Conservation (phyloP, 768 basidiomycete species). For the Tricholoma bakamatsutake region DNA sequence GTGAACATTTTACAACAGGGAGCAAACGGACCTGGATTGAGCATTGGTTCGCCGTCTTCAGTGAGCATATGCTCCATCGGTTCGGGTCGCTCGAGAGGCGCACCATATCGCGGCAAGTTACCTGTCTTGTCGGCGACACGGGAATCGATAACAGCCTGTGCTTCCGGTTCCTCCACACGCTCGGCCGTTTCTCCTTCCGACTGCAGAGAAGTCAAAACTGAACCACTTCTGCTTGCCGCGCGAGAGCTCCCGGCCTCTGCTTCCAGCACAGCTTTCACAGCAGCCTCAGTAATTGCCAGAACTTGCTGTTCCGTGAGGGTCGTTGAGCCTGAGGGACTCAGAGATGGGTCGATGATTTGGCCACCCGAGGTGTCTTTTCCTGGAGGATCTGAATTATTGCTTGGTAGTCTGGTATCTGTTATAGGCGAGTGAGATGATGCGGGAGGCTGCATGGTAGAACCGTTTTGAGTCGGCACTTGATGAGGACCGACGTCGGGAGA, state of each 20-base stretch:
- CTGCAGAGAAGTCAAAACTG: conserved; percentile 9
- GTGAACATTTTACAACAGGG: neutral
- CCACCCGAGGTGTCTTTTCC: neutral
- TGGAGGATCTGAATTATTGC: neutral
- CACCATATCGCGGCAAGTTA: conserved; percentile 23
- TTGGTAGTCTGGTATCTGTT: neutral
- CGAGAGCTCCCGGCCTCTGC: conserved; percentile 28
- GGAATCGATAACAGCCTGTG: neutral
- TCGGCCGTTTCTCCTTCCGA: conserved; percentile 1
- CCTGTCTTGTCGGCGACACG: neutral
- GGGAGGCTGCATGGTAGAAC: neutral
- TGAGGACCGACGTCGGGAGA: conserved; percentile 16
- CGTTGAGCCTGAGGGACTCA: conserved; percentile 16
- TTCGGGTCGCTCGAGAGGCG: conserved; percentile 30
- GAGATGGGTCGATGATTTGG: conserved; percentile 21
- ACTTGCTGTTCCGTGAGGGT: conserved; percentile 22
- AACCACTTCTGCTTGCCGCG: conserved; percentile 9
- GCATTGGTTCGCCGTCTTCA: conserved; percentile 61
- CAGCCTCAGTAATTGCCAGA: conserved; percentile 21
- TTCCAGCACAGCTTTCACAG: conserved; percentile 29
- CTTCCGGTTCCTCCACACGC: neutral
- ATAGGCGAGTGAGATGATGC: conserved; percentile 4
- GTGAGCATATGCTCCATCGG: conserved; percentile 53
- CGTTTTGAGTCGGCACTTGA: conserved; percentile 5
- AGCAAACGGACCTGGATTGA: conserved; percentile 53